Conservation (phyloP, 495 filamentous ascomycete genomes). For the Copromyces sp. region DNA sequence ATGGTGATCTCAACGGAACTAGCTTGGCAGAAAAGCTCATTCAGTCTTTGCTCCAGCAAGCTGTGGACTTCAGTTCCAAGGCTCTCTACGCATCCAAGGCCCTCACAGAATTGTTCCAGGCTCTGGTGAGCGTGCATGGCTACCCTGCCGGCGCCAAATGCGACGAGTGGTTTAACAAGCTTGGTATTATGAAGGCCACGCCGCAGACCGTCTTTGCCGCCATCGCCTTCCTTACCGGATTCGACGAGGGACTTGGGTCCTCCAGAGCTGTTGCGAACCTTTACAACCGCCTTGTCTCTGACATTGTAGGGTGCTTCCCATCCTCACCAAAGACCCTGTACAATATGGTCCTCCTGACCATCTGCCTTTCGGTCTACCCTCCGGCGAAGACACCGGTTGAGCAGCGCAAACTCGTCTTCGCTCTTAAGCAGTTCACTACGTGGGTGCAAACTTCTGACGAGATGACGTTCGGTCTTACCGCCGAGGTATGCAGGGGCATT, state of each 20-base stretch:
- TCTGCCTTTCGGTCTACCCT: constrained; percentile 34
- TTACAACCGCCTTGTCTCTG: constrained; percentile 45
- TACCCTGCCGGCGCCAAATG: constrained; percentile 18
- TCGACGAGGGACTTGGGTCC: constrained; percentile 36
- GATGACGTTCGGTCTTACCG: constrained; percentile 38
- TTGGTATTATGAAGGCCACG: constrained; percentile 28
- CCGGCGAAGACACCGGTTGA: constrained; percentile 44
- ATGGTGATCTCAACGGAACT: constrained; percentile 15
- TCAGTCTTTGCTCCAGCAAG: constrained; percentile 25
- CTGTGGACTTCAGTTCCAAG: constrained; percentile 19
- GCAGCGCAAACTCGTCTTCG: constrained; percentile 71
- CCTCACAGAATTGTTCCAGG: constrained; percentile 31
- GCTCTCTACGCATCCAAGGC: constrained; percentile 42
- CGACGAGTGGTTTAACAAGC: constrained; percentile 32
- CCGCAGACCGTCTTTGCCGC: constrained; percentile 37
- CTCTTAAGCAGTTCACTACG: constrained; percentile 64
- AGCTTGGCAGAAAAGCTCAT: constrained; percentile 26
- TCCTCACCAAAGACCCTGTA: constrained; percentile 28
- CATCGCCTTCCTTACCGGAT: constrained; percentile 43
- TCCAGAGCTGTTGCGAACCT: constrained; percentile 36
- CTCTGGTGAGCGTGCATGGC: constrained; percentile 27
- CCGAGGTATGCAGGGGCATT: constrained; percentile 55
- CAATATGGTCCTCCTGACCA: constrained; percentile 35
- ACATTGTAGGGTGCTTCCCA: constrained; percentile 34
- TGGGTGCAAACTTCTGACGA: constrained; percentile 51